These are phyloP conservation scores for Striga hermonthica DNA, from an alignment of 305 asterid genomes.

Conservation along the genomic window DNA sequence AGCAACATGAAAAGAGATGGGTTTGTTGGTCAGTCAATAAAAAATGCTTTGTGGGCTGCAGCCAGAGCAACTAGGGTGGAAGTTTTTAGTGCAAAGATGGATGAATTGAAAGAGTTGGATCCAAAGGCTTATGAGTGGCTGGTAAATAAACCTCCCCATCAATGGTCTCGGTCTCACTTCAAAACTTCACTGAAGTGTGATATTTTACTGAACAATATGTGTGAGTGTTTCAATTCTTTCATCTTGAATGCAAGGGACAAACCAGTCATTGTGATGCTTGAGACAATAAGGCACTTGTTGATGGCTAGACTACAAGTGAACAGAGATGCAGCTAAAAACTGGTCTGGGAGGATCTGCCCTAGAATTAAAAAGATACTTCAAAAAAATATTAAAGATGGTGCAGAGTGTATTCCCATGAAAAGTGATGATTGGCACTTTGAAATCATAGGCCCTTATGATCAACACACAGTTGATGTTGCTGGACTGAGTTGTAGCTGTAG, in stretches of 20 bases:
- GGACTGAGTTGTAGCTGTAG: background rate
- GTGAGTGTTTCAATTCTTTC: background rate
- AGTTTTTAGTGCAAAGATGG: background rate
- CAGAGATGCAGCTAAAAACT: background rate
- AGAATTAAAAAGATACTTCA: background rate
- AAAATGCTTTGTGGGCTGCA: background rate
- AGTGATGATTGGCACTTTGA: background rate
- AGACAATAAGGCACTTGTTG: background rate
- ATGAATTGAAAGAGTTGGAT: background rate
- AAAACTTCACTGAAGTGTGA: background rate
- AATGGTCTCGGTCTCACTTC: background rate
- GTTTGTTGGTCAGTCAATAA: background rate
- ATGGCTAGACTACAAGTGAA: conserved; percentile 8
- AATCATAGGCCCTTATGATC: background rate
- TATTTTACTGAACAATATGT: background rate
- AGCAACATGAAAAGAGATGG: background rate
- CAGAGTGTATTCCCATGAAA: background rate
- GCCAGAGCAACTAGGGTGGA: background rate
- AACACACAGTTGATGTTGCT: background rate
- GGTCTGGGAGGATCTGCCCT: background rate
- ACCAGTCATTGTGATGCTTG: background rate
- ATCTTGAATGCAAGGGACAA: background rate
- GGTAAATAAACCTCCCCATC: background rate
- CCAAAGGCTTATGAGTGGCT: background rate
- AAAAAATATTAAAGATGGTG: background rate